phyloP scores from a whole-genome alignment of 345 rosid genomes.

The Draba incana region DNA sequence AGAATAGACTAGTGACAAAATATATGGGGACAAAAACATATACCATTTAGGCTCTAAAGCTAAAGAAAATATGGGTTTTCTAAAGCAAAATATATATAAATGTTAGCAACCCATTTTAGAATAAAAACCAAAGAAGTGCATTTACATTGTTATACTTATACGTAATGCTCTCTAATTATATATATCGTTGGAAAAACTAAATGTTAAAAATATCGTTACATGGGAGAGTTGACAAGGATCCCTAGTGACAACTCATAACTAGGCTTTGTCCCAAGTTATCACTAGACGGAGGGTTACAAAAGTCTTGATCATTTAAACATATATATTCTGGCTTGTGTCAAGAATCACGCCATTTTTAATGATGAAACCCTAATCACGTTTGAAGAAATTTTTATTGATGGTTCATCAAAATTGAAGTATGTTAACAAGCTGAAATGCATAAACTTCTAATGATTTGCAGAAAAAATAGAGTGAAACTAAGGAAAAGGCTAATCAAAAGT shows the following conservation, averaged over 20 bases:
- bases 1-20: background rate
- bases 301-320: constrained; percentile 20
- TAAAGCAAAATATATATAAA: background rate
- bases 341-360: constrained; percentile 5
- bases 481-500: constrained; percentile 24
- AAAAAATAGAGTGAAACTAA: constrained; percentile 15
- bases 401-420: constrained; percentile 1
- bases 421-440: constrained; percentile 23
- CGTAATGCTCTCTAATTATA: background rate
- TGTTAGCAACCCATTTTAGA: constrained; percentile 3
- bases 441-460: constrained; percentile 31
- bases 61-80: background rate
- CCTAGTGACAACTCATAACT: constrained; percentile 30
- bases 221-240: background rate
- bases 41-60: background rate
- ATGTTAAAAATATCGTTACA: constrained; percentile 1
- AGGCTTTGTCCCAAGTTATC: constrained; percentile 24
- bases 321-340: constrained; percentile 10
- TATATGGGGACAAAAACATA: background rate
- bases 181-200: background rate
- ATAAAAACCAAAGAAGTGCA: background rate
- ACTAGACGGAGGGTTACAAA: constrained; percentile 16
- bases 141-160: background rate
- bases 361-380: constrained; percentile 32
- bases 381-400: background rate